Evolutionary conservation across 2,329 filamentous ascomycete species (phyloP), one percentile per base, ranked within the genome.

Genomic region (Hymenoscyphus linearis): DNA sequence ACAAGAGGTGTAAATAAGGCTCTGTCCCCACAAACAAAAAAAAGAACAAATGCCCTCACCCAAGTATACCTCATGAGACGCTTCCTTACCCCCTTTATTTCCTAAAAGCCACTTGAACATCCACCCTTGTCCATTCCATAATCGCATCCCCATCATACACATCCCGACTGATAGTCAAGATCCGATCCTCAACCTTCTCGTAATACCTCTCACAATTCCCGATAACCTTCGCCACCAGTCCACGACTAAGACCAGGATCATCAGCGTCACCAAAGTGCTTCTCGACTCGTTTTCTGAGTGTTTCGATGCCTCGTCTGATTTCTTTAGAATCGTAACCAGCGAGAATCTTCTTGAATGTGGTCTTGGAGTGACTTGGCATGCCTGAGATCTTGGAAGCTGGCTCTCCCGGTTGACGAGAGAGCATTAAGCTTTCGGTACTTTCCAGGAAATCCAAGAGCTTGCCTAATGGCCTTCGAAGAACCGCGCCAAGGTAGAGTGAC

Each of bases 191-290:
- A 55, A 88, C 82, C 26, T 83, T 80, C 59, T 79, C 78, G 70
- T 88, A 88, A 69, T 84, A 88, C 62, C 73, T 76, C 74, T 87
- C 85, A 71, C 85, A 87, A 71, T 86, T 83, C 62, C 76, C 76
- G 55, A 84, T 74, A 40, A 88, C 83, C 71, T 82, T 81, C 57
- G 75, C 75, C 26, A 87, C 85, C 47, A 88, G 76, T 37, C 78
- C 78, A 56, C 79, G 78, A 62, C 67, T 70, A 9, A 72, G 62
- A 12, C 78, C 83, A 60, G 86, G 85, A 65, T 93, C 89, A 68
- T 96, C 91, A 4, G 87, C 89, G 67, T 96, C 91, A 52, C 91
- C 91, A 79, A 98, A 98, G 75, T 98, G 93, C 78, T 98, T 99
- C 76, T 98, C 93, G 1, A 98, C 90, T 56, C 93, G 85, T 78